A percentile compares a stretch with the other conserved stretches of the same genome.
phyloP scores from a whole-genome alignment of 2,329 filamentous ascomycete species.

The Ophiostoma australiae region DNA sequence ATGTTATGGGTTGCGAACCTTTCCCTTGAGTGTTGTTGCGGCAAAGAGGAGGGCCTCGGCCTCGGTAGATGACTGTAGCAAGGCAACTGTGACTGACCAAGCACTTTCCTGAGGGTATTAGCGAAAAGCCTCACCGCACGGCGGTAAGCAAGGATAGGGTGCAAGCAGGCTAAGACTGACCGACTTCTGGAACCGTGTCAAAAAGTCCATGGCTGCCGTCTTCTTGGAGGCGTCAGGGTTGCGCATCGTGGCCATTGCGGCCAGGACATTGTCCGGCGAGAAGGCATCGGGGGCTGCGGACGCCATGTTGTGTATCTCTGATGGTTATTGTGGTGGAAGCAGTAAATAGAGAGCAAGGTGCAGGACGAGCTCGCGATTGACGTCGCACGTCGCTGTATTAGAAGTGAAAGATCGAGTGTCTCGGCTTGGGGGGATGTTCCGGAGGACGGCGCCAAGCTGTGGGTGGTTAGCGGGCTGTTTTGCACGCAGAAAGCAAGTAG shows the following conservation, averaged over 20 bases:
- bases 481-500: background rate
- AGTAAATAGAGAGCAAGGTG: background rate
- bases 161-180: conserved; percentile 50
- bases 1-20: conserved; percentile 53
- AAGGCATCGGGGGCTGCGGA: conserved; percentile 53
- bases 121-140: background rate
- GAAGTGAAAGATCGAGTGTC: background rate
- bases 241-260: conserved; percentile 88
- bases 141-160: conserved; percentile 2
- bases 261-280: conserved; percentile 68
- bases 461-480: background rate
- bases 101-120: conserved; percentile 63
- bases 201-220: conserved; percentile 75
- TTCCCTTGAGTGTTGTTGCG: conserved; percentile 94
- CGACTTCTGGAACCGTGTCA: conserved; percentile 97
- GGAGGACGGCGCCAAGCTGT: background rate
- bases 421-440: background rate
- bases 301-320: background rate
- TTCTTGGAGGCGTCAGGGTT: conserved; percentile 79
- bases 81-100: conserved; percentile 81
- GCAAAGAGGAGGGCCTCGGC: conserved; percentile 90
- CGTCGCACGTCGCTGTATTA: background rate
- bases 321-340: background rate
- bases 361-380: background rate
- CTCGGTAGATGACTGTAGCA: conserved; percentile 76